Base-by-base conservation (phyloP, 192 early-diverging fungal species). In the Backusella tuberculispora region DNA sequence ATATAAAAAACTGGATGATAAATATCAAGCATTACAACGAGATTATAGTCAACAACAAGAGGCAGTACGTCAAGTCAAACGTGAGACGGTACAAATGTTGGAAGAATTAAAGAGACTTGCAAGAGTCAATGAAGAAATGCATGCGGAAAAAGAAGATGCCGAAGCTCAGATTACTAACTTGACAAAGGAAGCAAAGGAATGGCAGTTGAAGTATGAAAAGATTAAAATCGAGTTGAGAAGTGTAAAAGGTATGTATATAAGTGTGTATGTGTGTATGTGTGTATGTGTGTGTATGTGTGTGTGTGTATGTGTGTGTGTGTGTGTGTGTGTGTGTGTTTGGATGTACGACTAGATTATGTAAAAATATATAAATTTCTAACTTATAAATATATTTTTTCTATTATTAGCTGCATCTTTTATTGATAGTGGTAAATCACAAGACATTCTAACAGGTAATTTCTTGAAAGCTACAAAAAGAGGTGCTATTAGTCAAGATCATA, bases 41-140 rank as follows among this genome's bases (percentile, higher is more conserved):
- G 92, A 93, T 66, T 88, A 89, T 74, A 80, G 83, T 50, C 88
- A 89, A 42, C 92, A 93, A 78, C 91, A 92, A 74, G 77, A 93
- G 88, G 90, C 90, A 69, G 88, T 91, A 3, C 86, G 86, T 43
- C 90, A 90, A 69, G 90, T 95, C 40, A 84, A 88, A 38, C 80
- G 88, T 40, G 92, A 95, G 63, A 90, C 91, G 6, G 83, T 89
- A 6, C 84, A 89, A 43, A 74, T 95, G 60, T 76, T 95, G 67
- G 89, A 90, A 60, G 93, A 95, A 43, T 87, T 91, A 56, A 88
- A 89, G 45, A 66, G 40, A 8, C 69, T 93, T 29, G 89, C 89
- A 53, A 76, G 82, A 44, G 83, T 85, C 63, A 93, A 94, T 75
- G 85, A 88, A 45, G 85, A 90, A 53, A 81, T 92, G 38, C 63